A percentile compares a stretch with the other conserved stretches of the same genome.
Evolutionary conservation across 2,329 filamentous ascomycete genomes (phyloP).

Genomic region (Aspergillus proliferans): DNA sequence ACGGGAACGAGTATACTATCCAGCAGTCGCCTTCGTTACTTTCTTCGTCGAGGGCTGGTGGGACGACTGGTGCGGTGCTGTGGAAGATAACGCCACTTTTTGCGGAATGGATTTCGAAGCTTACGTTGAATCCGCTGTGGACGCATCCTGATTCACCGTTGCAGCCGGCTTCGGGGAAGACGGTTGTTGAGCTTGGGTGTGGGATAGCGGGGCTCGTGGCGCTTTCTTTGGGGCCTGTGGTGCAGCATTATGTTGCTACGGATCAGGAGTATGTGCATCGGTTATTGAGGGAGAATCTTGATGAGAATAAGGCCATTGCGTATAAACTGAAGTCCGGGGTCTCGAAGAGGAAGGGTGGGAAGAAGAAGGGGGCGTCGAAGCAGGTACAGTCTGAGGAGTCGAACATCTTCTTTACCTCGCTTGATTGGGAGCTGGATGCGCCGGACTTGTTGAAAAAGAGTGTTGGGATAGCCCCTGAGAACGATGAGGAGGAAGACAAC

Average conservation of each 20-base stretch:
- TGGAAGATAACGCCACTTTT: slow-evolving; percentile 88
- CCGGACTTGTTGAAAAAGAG: slow-evolving; percentile 28
- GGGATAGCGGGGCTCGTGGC: slow-evolving; percentile 79
- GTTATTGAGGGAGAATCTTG: slow-evolving; percentile 69
- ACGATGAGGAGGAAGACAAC: slow-evolving; percentile 21
- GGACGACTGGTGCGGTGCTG: slow-evolving; percentile 73
- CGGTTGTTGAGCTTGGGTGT: slow-evolving; percentile 76
- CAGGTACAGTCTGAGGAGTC: not conserved
- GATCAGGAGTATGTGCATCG: slow-evolving; percentile 82
- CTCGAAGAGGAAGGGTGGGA: slow-evolving; percentile 3
- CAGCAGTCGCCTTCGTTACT: slow-evolving; percentile 79
- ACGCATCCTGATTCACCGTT: slow-evolving; percentile 43
- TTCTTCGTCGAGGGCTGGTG: slow-evolving; percentile 64
- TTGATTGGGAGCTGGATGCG: slow-evolving; percentile 75
- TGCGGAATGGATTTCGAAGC: slow-evolving; percentile 67
- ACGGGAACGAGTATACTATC: slow-evolving; percentile 64
- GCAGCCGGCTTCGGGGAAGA: slow-evolving; percentile 41
- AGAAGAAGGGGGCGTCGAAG: slow-evolving; percentile 4
- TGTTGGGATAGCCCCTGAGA: slow-evolving; percentile 18
- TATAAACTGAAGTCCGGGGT: not conserved
- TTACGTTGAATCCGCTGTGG: slow-evolving; percentile 55
- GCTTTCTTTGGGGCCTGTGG: slow-evolving; percentile 56
- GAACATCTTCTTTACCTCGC: slow-evolving; percentile 51
- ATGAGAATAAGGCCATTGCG: slow-evolving; percentile 29
- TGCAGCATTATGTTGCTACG: slow-evolving; percentile 67